These are phyloP conservation scores for Chalciporus sp. DNA, from an alignment of 1,284 basidiomycete genomes.

Conservation along the genomic window DNA sequence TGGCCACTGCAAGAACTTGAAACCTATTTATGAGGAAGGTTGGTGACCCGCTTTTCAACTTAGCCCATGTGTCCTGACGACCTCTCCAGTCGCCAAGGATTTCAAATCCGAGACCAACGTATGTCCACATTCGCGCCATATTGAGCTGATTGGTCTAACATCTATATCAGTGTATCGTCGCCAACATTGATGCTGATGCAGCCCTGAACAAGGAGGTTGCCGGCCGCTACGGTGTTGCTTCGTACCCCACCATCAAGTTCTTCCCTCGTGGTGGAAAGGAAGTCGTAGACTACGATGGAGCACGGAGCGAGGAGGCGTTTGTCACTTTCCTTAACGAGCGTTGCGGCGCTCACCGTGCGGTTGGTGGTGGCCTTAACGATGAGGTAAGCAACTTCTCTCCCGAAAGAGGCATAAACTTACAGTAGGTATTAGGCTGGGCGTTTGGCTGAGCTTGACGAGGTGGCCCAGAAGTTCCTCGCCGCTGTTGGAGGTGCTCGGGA, in stretches of 20 bases:
- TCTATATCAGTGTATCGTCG: constrained; percentile 73
- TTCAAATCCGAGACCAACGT: constrained; percentile 82
- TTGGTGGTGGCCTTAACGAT: constrained; percentile 81
- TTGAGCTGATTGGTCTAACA: constrained; percentile 8
- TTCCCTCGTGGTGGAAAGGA: constrained; percentile 76
- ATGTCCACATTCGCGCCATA: constrained; percentile 25
- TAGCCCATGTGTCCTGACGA: constrained; percentile 2
- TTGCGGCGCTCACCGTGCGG: constrained; percentile 83
- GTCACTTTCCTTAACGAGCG: constrained; percentile 82
- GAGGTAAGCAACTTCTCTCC: constrained; percentile 44
- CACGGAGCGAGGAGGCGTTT: constrained; percentile 70
- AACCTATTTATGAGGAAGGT: constrained; percentile 84
- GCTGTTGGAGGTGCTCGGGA: constrained; percentile 59
- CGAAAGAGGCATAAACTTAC: not conserved
- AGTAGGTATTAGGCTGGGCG: constrained; percentile 69
- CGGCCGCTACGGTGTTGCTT: constrained; percentile 70
- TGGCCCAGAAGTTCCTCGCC: constrained; percentile 79
- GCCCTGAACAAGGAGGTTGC: constrained; percentile 78
- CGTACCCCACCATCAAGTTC: constrained; percentile 94
- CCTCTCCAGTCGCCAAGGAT: constrained; percentile 62
- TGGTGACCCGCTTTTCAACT: constrained; percentile 2
- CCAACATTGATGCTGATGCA: constrained; percentile 90
- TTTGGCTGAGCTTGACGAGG: constrained; percentile 72
- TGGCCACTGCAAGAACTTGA: constrained; percentile 85
- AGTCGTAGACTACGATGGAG: constrained; percentile 69